phyloP scores from a whole-genome alignment of 768 basidiomycete species.

The Kwoniella newhampshirensis region DNA sequence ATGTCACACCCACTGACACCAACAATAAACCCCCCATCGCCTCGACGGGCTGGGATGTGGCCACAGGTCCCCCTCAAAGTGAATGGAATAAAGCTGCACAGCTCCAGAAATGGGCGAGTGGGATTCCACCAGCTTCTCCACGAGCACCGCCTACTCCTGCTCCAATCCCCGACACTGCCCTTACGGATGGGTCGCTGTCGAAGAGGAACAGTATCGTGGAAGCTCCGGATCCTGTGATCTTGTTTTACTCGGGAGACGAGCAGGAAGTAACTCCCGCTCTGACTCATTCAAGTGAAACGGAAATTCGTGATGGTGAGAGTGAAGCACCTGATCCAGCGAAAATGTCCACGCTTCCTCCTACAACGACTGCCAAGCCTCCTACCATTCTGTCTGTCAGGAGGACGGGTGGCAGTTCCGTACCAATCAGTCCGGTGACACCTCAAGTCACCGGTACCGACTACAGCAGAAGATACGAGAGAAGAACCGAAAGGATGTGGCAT shows the following conservation, averaged over 20 bases:
- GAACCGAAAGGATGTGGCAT: neutral
- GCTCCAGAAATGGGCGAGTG: slow-evolving; percentile 7
- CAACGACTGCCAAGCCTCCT: slow-evolving; percentile 1
- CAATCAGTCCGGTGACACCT: no score
- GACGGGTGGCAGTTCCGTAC: no score
- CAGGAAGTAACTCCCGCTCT: slow-evolving; percentile 5
- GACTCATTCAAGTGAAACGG: neutral
- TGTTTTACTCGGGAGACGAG: slow-evolving; percentile 11
- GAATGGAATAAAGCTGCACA: slow-evolving; percentile 5
- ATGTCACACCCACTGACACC: no score
- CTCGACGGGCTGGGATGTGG: slow-evolving; percentile 1
- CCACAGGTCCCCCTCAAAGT: neutral
- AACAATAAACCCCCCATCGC: no score
- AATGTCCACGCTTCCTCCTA: neutral
- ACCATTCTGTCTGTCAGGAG: slow-evolving; percentile 6
- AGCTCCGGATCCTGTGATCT: neutral
- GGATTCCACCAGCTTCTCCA: neutral
- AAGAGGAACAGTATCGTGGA: no score
- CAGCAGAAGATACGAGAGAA: neutral
- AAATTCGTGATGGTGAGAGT: no score
- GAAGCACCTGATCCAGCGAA: neutral
- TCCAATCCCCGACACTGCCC: neutral
- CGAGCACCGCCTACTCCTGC: neutral
- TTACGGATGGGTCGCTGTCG: neutral
- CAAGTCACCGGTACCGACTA: no score